Percentiles rank a stretch among this genome's conserved stretches.
phyloP scores from a whole-genome alignment of 768 basidiomycete species.

The Amanita thiersii region DNA sequence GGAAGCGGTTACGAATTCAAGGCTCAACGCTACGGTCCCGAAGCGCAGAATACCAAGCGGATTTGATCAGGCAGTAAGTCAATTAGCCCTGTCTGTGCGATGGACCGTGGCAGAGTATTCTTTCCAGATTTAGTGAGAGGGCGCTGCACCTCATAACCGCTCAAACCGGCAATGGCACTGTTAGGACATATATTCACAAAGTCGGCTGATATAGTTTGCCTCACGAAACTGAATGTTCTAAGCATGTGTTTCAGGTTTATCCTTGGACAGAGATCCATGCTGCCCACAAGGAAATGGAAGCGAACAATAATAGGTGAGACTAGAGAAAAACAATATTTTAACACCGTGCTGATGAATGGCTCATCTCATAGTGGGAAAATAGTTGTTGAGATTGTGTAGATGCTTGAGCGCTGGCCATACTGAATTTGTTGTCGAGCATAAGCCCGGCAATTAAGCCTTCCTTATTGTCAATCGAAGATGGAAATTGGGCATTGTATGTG shows the following conservation, averaged over 20 bases:
- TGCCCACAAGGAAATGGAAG: conserved; percentile 82
- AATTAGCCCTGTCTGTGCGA: neutral
- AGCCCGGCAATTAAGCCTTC: too few relatives aligned
- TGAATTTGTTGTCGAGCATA: too few relatives aligned
- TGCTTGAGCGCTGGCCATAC: neutral
- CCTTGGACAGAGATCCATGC: conserved; percentile 71
- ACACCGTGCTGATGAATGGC: neutral
- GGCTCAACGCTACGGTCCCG: conserved; percentile 83
- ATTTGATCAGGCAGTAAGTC: conserved; percentile 52
- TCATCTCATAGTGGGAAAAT: conserved; percentile 35
- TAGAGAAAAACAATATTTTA: conserved; percentile 5
- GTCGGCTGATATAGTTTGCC: conserved; percentile 26
- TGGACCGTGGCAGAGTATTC: conserved; percentile 3
- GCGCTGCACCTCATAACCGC: conserved; percentile 54
- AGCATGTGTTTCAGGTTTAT: conserved; percentile 47
- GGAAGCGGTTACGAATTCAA: conserved; percentile 81
- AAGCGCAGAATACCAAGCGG: conserved; percentile 65
- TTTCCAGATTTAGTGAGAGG: conserved; percentile 44
- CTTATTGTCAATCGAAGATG: too few relatives aligned
- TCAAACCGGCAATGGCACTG: conserved; percentile 42
- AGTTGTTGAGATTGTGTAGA: conserved; percentile 27
- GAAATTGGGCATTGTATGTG: too few relatives aligned
- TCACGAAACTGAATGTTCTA: neutral
- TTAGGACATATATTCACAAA: conserved; percentile 76
- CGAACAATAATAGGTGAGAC: conserved; percentile 43